Evolutionary conservation across 2,329 filamentous ascomycete genomes (phyloP).

Genomic region (Nectriaceae sp.): DNA sequence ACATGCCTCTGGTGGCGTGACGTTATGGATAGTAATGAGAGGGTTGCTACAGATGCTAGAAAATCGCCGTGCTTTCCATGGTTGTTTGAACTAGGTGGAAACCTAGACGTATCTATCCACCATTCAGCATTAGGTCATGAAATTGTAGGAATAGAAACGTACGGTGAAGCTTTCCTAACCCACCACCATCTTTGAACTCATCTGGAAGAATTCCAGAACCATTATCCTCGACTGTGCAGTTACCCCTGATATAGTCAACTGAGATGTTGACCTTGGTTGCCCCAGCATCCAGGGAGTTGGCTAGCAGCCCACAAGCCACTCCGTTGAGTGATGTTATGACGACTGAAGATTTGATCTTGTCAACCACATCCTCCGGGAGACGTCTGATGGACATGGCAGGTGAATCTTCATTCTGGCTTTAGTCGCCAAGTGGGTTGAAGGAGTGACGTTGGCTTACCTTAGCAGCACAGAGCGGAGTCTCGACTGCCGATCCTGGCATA

Average conservation of each 20-base stretch:
- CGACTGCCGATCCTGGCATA: not conserved
- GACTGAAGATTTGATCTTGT: constrained; percentile 85
- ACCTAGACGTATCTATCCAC: constrained; percentile 75
- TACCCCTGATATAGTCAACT: constrained; percentile 74
- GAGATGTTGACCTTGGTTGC: constrained; percentile 69
- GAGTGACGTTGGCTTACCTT: constrained; percentile 7
- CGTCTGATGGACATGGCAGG: constrained; percentile 63
- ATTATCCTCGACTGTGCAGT: constrained; percentile 82
- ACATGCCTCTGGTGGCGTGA: constrained; percentile 66
- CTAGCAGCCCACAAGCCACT: constrained; percentile 71
- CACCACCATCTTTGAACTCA: constrained; percentile 73
- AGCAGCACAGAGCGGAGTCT: not conserved
- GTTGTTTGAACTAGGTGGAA: constrained; percentile 42
- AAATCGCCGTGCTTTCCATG: constrained; percentile 77
- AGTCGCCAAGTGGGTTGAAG: not conserved
- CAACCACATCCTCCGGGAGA: constrained; percentile 69
- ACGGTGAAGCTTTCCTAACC: constrained; percentile 75
- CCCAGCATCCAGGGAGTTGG: constrained; percentile 82
- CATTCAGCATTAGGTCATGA: constrained; percentile 7
- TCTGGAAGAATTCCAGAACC: constrained; percentile 72
- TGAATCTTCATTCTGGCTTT: constrained; percentile 16
- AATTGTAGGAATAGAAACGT: constrained; percentile 32
- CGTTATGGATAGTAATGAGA: constrained; percentile 76
- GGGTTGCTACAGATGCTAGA: constrained; percentile 71
- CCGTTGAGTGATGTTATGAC: constrained; percentile 72